These are phyloP conservation scores for Diaporthe vexans DNA, from an alignment of 2,329 filamentous ascomycete genomes.

Conservation along the genomic window DNA sequence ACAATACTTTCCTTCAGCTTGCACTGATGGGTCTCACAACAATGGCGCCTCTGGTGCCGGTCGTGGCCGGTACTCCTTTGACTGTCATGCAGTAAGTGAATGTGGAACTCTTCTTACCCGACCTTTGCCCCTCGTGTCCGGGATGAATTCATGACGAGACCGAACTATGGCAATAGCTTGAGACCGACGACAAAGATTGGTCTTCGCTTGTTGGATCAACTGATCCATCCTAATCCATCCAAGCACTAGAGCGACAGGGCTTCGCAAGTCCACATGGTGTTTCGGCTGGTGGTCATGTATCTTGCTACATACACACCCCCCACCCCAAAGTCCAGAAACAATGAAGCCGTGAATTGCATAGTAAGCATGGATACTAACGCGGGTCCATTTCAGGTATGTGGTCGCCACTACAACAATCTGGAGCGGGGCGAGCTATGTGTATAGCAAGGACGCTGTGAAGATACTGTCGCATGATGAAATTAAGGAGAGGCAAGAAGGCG, in stretches of 20 bases:
- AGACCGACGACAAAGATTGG: not conserved
- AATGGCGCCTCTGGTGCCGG: slow-evolving; percentile 80
- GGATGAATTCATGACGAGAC: not conserved
- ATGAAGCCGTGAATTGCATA: no score
- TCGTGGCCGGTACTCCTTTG: slow-evolving; percentile 68
- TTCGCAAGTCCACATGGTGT: not conserved
- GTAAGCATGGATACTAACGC: slow-evolving; percentile 3
- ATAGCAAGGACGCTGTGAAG: slow-evolving; percentile 90
- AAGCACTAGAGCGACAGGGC: not conserved
- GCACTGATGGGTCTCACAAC: slow-evolving; percentile 88
- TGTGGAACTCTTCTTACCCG: not conserved
- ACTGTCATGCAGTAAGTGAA: slow-evolving; percentile 73
- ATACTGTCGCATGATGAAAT: slow-evolving; percentile 69
- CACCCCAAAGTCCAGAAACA: not conserved
- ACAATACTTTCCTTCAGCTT: slow-evolving; percentile 94
- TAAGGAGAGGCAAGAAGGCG: slow-evolving; percentile 45
- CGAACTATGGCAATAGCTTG: no score
- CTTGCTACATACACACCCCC: not conserved
- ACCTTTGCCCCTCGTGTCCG: not conserved
- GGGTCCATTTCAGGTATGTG: slow-evolving; percentile 70
- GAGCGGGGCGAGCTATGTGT: slow-evolving; percentile 94
- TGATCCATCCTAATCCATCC: not conserved
- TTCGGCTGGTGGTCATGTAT: not conserved
- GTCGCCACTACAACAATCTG: slow-evolving; percentile 92
- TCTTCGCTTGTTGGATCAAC: not conserved